phyloP scores from a whole-genome alignment of 2,329 filamentous ascomycete species.

The Penicillium corylophilum region DNA sequence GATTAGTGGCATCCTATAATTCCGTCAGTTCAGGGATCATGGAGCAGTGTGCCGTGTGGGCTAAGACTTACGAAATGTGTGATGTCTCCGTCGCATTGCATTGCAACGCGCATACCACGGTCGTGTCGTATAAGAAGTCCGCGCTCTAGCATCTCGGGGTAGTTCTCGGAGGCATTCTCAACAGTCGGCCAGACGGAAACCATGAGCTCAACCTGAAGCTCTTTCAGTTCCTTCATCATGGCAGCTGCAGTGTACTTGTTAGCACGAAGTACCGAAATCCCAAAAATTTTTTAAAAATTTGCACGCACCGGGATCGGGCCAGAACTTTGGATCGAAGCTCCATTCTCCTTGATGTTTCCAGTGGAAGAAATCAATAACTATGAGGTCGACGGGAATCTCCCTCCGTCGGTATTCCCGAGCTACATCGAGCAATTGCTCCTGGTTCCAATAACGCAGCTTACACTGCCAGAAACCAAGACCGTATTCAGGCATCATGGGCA shows the following conservation, averaged over 20 bases:
- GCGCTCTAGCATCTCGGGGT: slow-evolving; percentile 59
- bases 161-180: slow-evolving; percentile 59
- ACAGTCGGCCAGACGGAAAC: slow-evolving; percentile 70
- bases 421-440: slow-evolving; percentile 61
- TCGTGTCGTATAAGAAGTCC: slow-evolving; percentile 62
- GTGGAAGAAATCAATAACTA: slow-evolving; percentile 69
- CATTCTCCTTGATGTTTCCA: slow-evolving; percentile 68
- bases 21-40: too few species aligned
- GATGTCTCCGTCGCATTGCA: slow-evolving; percentile 60
- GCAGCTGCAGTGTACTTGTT: slow-evolving; percentile 42
- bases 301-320: slow-evolving; percentile 59
- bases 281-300: too few species aligned
- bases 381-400: slow-evolving; percentile 60
- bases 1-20: slow-evolving; percentile 67
- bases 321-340: slow-evolving; percentile 64
- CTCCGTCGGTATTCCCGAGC: slow-evolving; percentile 60
- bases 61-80: too few species aligned
- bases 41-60: too few species aligned
- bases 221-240: slow-evolving; percentile 62
- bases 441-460: slow-evolving; percentile 65
- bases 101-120: slow-evolving; percentile 57
- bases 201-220: slow-evolving; percentile 64
- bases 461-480: slow-evolving; percentile 69
- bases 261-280: neutral
- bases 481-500: slow-evolving; percentile 68